Evolutionary conservation across 2,329 filamentous ascomycete species (phyloP).

Genomic region (Exserohilum turcica): DNA sequence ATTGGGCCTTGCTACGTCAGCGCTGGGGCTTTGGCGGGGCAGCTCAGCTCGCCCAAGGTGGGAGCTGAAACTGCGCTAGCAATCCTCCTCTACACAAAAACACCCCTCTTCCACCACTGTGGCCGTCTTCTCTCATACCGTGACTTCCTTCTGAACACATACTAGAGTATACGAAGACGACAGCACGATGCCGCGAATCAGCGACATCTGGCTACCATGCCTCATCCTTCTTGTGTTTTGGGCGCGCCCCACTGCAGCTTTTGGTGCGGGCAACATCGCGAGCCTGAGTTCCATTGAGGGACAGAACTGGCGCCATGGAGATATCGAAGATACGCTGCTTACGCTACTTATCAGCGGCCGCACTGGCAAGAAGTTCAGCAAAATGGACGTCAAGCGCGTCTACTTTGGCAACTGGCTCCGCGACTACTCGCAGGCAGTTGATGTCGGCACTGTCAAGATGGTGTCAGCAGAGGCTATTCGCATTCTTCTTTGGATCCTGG

Average conservation of each 20-base stretch:
- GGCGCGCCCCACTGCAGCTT: conserved; percentile 72
- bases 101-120: background rate
- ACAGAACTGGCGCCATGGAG: conserved; percentile 71
- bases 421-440: conserved; percentile 92
- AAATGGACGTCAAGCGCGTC: conserved; percentile 83
- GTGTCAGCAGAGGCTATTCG: conserved; percentile 91
- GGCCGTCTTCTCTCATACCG: background rate
- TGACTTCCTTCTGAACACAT: background rate
- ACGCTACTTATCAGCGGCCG: conserved; percentile 69
- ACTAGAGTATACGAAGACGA: conserved; percentile 8
- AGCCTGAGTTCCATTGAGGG: conserved; percentile 80
- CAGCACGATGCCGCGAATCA: conserved; percentile 35
- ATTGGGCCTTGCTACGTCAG: conserved; percentile 10
- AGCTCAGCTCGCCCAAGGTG: background rate
- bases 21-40: conserved; percentile 7
- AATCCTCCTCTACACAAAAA: background rate
- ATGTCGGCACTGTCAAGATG: conserved; percentile 88
- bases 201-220: conserved; percentile 48
- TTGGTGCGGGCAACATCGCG: conserved; percentile 88
- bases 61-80: conserved; percentile 11
- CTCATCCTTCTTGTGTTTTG: conserved; percentile 65
- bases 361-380: conserved; percentile 81
- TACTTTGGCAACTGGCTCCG: conserved; percentile 97
- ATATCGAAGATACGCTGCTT: conserved; percentile 90
- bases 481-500: conserved; percentile 84